Evolutionary conservation across 1,284 basidiomycete genomes (phyloP).

Genomic region (Bondarzewia mesenterica): DNA sequence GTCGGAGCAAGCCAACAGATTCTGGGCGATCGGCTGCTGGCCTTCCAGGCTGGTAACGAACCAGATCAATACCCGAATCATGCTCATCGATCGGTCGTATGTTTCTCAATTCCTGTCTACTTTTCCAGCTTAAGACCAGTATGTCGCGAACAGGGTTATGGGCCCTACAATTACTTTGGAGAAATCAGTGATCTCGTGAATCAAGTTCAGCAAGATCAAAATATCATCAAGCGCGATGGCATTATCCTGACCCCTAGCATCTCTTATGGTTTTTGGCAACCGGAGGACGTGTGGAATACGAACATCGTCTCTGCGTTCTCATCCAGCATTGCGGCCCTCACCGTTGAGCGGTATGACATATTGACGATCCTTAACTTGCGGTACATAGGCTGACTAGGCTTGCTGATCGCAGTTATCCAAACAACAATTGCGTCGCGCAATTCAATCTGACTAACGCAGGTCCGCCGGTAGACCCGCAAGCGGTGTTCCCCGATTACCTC

Average conservation of each 20-base stretch:
- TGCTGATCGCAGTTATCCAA: constrained; percentile 29
- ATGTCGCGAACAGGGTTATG: constrained; percentile 12
- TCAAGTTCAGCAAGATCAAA: constrained; percentile 32
- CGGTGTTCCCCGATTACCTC: constrained; percentile 47
- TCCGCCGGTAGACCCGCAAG: constrained; percentile 35
- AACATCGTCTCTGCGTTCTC: constrained; percentile 44
- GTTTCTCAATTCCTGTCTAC: constrained; percentile 3
- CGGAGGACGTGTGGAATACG: constrained; percentile 47
- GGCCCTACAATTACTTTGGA: constrained; percentile 40
- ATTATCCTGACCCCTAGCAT: constrained; percentile 55
- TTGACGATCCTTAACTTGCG: not conserved
- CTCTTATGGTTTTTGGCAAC: constrained; percentile 34
- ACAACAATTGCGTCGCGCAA: constrained; percentile 54
- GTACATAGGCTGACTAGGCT: not conserved
- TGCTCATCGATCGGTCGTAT: not conserved
- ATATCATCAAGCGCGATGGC: constrained; percentile 34
- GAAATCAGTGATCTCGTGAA: constrained; percentile 34
- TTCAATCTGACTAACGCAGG: constrained; percentile 28
- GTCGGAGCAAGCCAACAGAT: constrained; percentile 35
- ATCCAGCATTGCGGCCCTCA: constrained; percentile 37
- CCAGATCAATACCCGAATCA: constrained; percentile 40
- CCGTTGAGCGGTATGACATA: constrained; percentile 43
- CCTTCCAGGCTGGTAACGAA: constrained; percentile 46
- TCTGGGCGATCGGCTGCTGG: constrained; percentile 34
- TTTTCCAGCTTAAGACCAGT: constrained; percentile 15